Evolutionary conservation across 352 stramenopile species (phyloP).

Genomic region (Pythium apleroticum): DNA sequence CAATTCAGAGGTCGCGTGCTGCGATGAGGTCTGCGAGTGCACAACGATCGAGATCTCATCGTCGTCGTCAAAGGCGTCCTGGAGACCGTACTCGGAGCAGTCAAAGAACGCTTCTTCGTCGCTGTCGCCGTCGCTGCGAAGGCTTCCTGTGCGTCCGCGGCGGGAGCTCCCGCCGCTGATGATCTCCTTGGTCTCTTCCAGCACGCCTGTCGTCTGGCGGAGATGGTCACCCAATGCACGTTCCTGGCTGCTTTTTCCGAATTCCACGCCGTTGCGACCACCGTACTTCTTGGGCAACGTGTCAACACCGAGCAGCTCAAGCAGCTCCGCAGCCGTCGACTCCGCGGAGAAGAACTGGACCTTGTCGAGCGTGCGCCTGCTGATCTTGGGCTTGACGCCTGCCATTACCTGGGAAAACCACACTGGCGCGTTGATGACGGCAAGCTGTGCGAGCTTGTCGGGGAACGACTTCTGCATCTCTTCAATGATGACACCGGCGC

Average conservation of each 20-base stretch:
- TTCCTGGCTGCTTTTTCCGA: constrained; percentile 78
- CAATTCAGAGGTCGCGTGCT: constrained; percentile 39
- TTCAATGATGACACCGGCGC: constrained; percentile 49
- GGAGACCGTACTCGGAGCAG: constrained; percentile 75
- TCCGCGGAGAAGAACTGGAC: constrained; percentile 56
- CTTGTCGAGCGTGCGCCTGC: constrained; percentile 68
- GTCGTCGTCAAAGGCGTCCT: constrained; percentile 56
- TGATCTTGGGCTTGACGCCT: constrained; percentile 45
- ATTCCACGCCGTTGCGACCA: constrained; percentile 70
- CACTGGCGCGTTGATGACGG: constrained; percentile 67
- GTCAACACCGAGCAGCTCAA: constrained; percentile 64
- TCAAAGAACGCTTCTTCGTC: constrained; percentile 86
- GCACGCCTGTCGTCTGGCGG: constrained; percentile 60
- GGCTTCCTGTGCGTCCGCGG: constrained; percentile 22
- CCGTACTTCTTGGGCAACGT: constrained; percentile 73
- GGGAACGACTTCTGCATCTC: constrained; percentile 64
- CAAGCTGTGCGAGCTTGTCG: constrained; percentile 55
- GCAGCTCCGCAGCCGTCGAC: constrained; percentile 43
- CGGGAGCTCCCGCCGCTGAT: constrained; percentile 29
- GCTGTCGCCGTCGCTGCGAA: constrained; percentile 38
- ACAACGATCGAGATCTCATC: constrained; percentile 72
- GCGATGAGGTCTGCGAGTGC: constrained; percentile 42
- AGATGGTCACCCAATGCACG: constrained; percentile 61
- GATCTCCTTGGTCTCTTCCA: constrained; percentile 80
- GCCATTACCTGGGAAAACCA: constrained; percentile 86